phyloP scores from a whole-genome alignment of 1,139 yeast species.

The Zygoascus sp. region DNA sequence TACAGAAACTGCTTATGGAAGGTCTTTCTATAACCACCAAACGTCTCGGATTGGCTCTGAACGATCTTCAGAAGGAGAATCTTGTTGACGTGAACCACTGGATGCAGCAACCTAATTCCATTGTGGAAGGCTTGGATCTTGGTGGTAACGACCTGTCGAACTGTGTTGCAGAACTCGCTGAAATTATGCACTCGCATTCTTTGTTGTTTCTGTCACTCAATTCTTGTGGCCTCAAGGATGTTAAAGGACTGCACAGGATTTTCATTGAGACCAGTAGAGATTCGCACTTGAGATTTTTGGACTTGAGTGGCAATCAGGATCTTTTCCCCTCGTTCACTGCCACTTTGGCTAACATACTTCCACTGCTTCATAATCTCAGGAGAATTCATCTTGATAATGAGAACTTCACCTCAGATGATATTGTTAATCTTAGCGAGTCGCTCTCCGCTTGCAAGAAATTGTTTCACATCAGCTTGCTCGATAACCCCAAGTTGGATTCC shows the following conservation, averaged over 20 bases:
- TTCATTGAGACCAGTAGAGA: conserved; percentile 48
- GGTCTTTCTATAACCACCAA: conserved; percentile 54
- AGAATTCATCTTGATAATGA: conserved; percentile 78
- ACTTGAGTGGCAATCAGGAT: conserved; percentile 66
- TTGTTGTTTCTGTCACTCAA: conserved; percentile 65
- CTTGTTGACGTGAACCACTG: conserved; percentile 42
- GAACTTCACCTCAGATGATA: conserved; percentile 56
- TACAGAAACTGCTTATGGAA: conserved; percentile 46
- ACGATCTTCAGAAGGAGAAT: conserved; percentile 57
- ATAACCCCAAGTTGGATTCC: conserved; percentile 52
- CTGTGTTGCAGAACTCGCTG: conserved; percentile 33
- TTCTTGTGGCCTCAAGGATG: conserved; percentile 54
- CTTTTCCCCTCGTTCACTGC: conserved; percentile 71
- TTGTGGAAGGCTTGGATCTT: conserved; percentile 73
- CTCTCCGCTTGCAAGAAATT: conserved; percentile 65
- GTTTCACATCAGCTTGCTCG: conserved; percentile 71
- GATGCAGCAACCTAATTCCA: conserved; percentile 45
- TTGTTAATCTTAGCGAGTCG: conserved; percentile 64
- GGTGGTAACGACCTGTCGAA: conserved; percentile 72
- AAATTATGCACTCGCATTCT: conserved; percentile 19
- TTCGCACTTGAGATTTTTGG: conserved; percentile 63
- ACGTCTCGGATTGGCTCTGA: conserved; percentile 73
- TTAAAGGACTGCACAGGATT: conserved; percentile 52
- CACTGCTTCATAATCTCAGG: conserved; percentile 58
- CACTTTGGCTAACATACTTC: conserved; percentile 56